Evolutionary conservation across 306 rosid species (phyloP).

Genomic region (Purshia tridentata): DNA sequence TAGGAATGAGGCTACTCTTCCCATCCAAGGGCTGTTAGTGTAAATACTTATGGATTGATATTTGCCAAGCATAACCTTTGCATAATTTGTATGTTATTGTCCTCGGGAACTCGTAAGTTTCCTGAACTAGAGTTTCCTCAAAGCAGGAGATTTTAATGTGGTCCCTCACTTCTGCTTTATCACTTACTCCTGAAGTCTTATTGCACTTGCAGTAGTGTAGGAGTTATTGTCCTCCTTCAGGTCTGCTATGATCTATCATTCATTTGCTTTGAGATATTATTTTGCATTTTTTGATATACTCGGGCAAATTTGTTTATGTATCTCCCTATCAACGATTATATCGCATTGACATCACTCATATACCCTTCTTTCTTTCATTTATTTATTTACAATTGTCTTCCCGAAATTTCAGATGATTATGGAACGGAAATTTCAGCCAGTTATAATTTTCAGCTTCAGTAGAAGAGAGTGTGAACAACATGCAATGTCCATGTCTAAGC

Average conservation of each 20-base stretch:
- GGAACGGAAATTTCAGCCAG: constrained; percentile 96
- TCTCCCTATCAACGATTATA: not conserved
- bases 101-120: not conserved
- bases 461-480: constrained; percentile 97
- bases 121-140: not conserved
- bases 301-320: not conserved
- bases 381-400: not conserved
- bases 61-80: not conserved
- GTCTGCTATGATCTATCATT: not conserved
- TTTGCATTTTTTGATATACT: not conserved
- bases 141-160: not conserved
- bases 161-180: not conserved
- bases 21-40: not conserved
- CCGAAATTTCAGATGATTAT: constrained; percentile 73
- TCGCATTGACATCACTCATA: not conserved
- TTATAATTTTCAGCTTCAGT: constrained; percentile 92
- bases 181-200: not conserved
- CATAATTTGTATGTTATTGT: not conserved
- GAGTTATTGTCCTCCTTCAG: not conserved
- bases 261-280: not conserved
- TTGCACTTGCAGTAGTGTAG: not conserved
- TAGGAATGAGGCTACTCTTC: not conserved
- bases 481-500: constrained; percentile 96
- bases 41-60: not conserved
- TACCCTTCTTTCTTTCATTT: not conserved